Conservation (phyloP, 1,284 basidiomycete genomes). For the Anthracocystis panici-leucophaei region DNA sequence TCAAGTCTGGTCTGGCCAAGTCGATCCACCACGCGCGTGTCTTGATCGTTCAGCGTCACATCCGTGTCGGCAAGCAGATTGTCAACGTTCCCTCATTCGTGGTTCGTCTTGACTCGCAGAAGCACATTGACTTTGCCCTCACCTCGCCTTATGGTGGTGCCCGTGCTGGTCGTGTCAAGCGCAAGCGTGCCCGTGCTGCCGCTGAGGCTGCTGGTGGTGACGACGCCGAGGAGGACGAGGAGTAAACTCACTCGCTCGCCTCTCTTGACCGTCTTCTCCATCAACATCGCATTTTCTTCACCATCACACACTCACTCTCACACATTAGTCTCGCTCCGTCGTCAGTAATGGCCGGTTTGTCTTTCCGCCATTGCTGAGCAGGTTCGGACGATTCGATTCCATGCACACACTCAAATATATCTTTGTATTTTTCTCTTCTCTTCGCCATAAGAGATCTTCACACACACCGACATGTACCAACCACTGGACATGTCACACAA, state of each 20-base stretch:
- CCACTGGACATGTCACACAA: conserved; percentile 8
- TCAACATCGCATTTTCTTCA: neutral
- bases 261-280: neutral
- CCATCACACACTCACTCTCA: conserved; percentile 1
- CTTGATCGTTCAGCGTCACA: conserved; percentile 95
- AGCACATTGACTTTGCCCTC: conserved; percentile 97
- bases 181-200: conserved; percentile 94
- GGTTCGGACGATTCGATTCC: neutral
- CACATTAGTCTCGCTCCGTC: conserved; percentile 11
- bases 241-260: conserved; percentile 29
- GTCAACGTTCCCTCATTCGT: conserved; percentile 99
- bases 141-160: conserved; percentile 98
- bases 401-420: conserved; percentile 23
- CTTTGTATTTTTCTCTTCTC: conserved; percentile 32
- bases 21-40: conserved; percentile 98
- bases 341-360: conserved; percentile 17
- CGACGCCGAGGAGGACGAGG: conserved; percentile 78
- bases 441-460: conserved; percentile 22
- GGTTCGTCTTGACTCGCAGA: conserved; percentile 77
- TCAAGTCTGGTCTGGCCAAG: conserved; percentile 98
- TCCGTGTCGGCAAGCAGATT: conserved; percentile 98
- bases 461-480: conserved; percentile 6
- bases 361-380: conserved; percentile 30
- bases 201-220: conserved; percentile 91
- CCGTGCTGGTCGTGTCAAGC: conserved; percentile 96